Conservation (phyloP, 495 filamentous ascomycete genomes). For the Neurospora sp. region DNA sequence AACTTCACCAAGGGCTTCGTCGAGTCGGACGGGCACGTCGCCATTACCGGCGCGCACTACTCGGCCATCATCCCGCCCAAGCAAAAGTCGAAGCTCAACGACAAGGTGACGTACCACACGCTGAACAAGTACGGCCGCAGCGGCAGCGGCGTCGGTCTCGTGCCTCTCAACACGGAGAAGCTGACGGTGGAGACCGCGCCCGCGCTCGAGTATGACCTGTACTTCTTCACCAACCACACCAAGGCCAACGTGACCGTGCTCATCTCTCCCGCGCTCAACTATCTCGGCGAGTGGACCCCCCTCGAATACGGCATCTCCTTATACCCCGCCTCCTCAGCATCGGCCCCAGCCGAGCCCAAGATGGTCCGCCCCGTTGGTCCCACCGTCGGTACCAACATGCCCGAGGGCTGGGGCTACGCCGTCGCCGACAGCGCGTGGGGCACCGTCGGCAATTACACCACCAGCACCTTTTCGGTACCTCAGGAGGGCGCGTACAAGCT, state of each 20-base stretch:
- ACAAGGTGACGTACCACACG: conserved; percentile 39
- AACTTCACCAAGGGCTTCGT: conserved; percentile 54
- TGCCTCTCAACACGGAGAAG: conserved; percentile 39
- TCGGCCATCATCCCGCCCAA: conserved; percentile 27
- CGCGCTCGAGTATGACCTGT: conserved; percentile 54
- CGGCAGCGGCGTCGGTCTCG: conserved; percentile 46
- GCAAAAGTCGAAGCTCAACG: conserved; percentile 22
- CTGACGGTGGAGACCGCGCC: conserved; percentile 40
- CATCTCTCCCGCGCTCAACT: conserved; percentile 51
- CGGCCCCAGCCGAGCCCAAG: conserved; percentile 10
- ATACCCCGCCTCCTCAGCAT: conserved; percentile 14
- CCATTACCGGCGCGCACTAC: conserved; percentile 52
- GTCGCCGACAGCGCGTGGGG: conserved; percentile 53
- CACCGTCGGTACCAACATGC: conserved; percentile 36
- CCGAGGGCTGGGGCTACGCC: conserved; percentile 46
- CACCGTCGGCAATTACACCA: conserved; percentile 35
- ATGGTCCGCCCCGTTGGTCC: conserved; percentile 42
- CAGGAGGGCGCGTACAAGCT: conserved; percentile 45
- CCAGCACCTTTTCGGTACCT: conserved; percentile 39
- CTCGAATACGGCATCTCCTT: conserved; percentile 52
- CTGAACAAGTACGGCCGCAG: conserved; percentile 49
- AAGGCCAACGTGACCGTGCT: conserved; percentile 50
- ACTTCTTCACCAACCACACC: conserved; percentile 46
- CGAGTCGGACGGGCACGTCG: conserved; percentile 50
- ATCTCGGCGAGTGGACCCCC: conserved; percentile 45